These are phyloP conservation scores for Ustulina deusta DNA, from an alignment of 2,329 filamentous ascomycete species.

Conservation along the genomic window DNA sequence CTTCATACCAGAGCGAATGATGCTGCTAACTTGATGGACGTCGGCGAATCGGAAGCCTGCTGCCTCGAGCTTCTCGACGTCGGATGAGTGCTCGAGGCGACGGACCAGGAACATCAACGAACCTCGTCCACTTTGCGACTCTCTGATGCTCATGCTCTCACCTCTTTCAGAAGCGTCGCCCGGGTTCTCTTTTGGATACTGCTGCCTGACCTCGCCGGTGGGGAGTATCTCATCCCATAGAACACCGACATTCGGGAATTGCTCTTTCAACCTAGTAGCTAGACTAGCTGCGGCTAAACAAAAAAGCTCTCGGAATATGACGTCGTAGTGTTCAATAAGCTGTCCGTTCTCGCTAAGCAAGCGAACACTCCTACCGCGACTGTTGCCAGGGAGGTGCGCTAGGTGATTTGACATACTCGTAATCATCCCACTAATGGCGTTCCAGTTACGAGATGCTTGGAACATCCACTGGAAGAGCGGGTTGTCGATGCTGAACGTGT, in stretches of 20 bases:
- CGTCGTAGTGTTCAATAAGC: constrained; percentile 75
- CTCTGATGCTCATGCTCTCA: constrained; percentile 35
- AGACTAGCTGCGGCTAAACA: constrained; percentile 82
- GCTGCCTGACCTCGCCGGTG: constrained; percentile 62
- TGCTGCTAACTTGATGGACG: constrained; percentile 73
- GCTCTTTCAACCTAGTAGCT: constrained; percentile 73
- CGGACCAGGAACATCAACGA: constrained; percentile 85
- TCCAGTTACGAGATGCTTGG: constrained; percentile 83
- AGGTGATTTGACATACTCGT: constrained; percentile 79
- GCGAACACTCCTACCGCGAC: constrained; percentile 56
- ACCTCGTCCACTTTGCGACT: constrained; percentile 70
- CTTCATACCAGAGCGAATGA: constrained; percentile 79
- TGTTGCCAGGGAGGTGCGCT: constrained; percentile 58
- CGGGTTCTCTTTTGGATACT: constrained; percentile 21
- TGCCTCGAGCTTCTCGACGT: constrained; percentile 73
- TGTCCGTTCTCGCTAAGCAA: constrained; percentile 67
- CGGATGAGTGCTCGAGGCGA: constrained; percentile 66
- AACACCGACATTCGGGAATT: constrained; percentile 72
- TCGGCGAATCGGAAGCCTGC: constrained; percentile 83
- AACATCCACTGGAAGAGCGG: constrained; percentile 90
- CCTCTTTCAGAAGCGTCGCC: constrained; percentile 33
- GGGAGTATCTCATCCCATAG: constrained; percentile 81
- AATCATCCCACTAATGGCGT: constrained; percentile 73
- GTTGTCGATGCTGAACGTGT: constrained; percentile 81
- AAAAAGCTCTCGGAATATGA: constrained; percentile 85